Evolutionary conservation across 164 flowering plant genomes (phyloP), one percentile per base, ranked within the genome.

Genomic region (Aristolochia contorta): DNA sequence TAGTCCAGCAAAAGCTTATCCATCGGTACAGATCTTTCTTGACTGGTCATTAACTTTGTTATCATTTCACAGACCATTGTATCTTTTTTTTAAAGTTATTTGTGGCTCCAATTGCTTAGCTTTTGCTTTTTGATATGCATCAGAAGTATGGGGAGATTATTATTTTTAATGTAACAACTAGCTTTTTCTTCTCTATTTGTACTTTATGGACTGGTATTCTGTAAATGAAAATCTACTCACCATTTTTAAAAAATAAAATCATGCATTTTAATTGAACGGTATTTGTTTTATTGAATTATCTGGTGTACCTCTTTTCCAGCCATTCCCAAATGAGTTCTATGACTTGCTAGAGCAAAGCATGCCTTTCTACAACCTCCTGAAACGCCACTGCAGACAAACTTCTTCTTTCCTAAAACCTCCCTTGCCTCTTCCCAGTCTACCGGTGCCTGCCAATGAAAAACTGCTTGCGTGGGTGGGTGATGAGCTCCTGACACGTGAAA

Each of bases 391-490:
- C 47, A 78, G 67, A 70, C 41, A 56, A 57, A 69, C 27, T 53
- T 63, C 71, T 59, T 70, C 79, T 59, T 73, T 77, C 57, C 21
- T 61, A 48, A 73, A 63, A 48, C 59, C 77, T 19, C 71, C 78
- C n/a, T 69, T 81, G 22, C 83, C 85, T 59, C 60, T 56, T 52
- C 95, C 98, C 16, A 72, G 76, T 72, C 84, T 93, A 65, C 97
- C 98, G 45, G 92, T 86, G 59, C 87, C 90, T 63, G 94, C 74
- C 57, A 93, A 93, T 67, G 80, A 80, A 56, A 89, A 87, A 79
- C 75, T 93, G 61, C 93, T 93, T 68, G 89, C 77, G 21, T 89
- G 97, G 98, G 92, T 87, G 59, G 91, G 86, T 58, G 83, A 84
- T 64, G 87, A 89, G 72, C 80, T 89, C 67, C 24, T 89, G 60